These are phyloP conservation scores for Saitozyma sp. DNA, from an alignment of 768 basidiomycete genomes.

Conservation along the genomic window DNA sequence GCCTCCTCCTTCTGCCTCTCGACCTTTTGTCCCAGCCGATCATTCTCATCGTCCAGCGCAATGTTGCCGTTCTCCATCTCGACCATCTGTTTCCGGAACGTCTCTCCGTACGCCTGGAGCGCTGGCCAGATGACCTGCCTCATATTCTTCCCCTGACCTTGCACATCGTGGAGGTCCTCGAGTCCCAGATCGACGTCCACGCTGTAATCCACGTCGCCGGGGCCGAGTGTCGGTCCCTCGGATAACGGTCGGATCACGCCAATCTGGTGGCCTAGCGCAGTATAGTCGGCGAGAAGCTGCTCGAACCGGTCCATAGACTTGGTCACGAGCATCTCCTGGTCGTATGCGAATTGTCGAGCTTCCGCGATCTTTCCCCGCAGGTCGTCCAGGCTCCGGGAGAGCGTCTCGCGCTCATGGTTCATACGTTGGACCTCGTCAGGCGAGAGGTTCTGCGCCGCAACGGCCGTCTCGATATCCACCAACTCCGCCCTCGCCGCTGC, in stretches of 20 bases:
- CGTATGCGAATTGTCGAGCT: slow-evolving; percentile 69
- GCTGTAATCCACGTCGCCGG: slow-evolving; percentile 69
- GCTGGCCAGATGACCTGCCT: slow-evolving; percentile 74
- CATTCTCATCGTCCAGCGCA: slow-evolving; percentile 77
- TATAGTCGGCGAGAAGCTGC: slow-evolving; percentile 77
- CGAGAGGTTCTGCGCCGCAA: slow-evolving; percentile 83
- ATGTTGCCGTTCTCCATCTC: slow-evolving; percentile 74
- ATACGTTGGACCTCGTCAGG: slow-evolving; percentile 88
- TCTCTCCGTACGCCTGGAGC: slow-evolving; percentile 69
- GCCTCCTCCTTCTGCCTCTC: slow-evolving; percentile 81
- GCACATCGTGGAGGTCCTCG: slow-evolving; percentile 67
- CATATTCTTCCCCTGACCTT: slow-evolving; percentile 67
- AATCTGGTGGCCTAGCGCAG: slow-evolving; percentile 68
- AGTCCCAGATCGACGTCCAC: slow-evolving; percentile 78
- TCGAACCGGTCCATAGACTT: slow-evolving; percentile 79
- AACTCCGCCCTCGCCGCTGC: slow-evolving; percentile 68
- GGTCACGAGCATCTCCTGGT: slow-evolving; percentile 78
- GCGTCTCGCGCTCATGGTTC: slow-evolving; percentile 81
- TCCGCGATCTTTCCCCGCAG: slow-evolving; percentile 73
- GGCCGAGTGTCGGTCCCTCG: slow-evolving; percentile 57
- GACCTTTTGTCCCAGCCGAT: slow-evolving; percentile 71
- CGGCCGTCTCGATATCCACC: slow-evolving; percentile 63
- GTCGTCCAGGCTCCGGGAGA: slow-evolving; percentile 53
- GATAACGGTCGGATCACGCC: slow-evolving; percentile 56
- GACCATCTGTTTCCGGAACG: slow-evolving; percentile 68